Base-by-base conservation (phyloP, 1,284 basidiomycete genomes). In the Ustilago shanxiensis region DNA sequence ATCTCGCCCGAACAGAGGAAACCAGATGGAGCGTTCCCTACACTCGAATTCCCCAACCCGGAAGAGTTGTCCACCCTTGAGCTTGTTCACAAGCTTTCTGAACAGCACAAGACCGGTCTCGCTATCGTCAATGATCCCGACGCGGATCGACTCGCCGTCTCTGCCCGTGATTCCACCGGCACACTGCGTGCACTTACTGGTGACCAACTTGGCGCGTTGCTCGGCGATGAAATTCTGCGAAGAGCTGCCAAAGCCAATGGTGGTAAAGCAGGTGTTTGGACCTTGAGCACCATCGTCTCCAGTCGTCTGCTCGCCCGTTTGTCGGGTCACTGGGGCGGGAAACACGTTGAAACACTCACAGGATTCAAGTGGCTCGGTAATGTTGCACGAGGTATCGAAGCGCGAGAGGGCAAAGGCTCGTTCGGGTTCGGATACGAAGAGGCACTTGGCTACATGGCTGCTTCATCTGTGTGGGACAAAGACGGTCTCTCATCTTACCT, bases 281-380 rank as follows among this genome's bases (percentile, higher is more conserved):
- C 71, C 44, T 51, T 81, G 24, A 79, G 68, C 59, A 83, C 81
- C 33, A 81, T 83, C 29, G 81, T 83, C 29, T 80, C 77, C 13
- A 70, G 64, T 22, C 66, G 81, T 29, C 64, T 83, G 2, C 66
- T 83, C 1, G 80, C 81, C 1, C 61, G 80, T 5, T 62, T 83
- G 4, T 81, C 81, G 0, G 64, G 66, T 2, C 57, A 66, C 44
- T 72, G 65, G 54, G 78, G 78, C 6, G 76, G 71, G 1, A 57
- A 57, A 14, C 79, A 82, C 20, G 66, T 72, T 29, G 81, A 83
- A 65, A 82, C 80, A 26, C 62, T 82, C 7, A 83, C 81, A 1
- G 81, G 81, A 2, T 83, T 83, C 81, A 83, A 83, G 66, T 83
- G 81, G 81, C 79, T 83, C 49, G 81, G 81, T 10, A 70, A 77